phyloP scores from a whole-genome alignment of 176 grass and related monocot genomes.

The Chloris gayana region DNA sequence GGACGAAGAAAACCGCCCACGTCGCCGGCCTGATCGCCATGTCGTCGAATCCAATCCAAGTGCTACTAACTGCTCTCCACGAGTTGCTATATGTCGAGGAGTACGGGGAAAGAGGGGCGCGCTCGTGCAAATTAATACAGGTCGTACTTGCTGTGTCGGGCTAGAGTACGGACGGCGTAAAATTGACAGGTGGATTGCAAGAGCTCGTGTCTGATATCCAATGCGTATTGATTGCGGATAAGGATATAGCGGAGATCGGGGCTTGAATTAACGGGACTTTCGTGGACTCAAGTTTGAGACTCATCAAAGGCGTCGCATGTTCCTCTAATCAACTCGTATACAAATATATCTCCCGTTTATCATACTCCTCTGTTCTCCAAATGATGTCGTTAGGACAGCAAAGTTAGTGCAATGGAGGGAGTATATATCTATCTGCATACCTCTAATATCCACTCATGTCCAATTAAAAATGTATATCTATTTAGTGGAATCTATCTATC shows the following conservation, averaged over 20 bases:
- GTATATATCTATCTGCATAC: neutral
- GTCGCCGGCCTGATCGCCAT: constrained; percentile 17
- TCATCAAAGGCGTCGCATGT: no score
- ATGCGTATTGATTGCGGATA: neutral
- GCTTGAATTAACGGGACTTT: neutral
- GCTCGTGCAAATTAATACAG: neutral
- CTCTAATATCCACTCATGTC: no score
- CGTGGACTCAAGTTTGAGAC: neutral
- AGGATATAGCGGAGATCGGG: neutral
- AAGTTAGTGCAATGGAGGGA: no score
- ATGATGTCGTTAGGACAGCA: no score
- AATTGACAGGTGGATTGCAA: neutral
- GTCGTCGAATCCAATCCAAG: constrained; percentile 5
- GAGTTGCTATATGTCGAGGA: neutral
- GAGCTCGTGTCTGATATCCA: neutral
- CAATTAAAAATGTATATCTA: no score
- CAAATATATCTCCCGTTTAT: neutral
- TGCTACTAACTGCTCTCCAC: constrained; percentile 9
- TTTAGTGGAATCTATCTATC: no score
- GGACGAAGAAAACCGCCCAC: constrained; percentile 22
- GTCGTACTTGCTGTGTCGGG: neutral
- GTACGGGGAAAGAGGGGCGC: neutral
- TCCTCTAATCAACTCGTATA: no score
- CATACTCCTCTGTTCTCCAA: no score
- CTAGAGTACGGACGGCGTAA: neutral